Evolutionary conservation across 257 asterid genomes (phyloP).

Genomic region (Rehmannia glutinosa): DNA sequence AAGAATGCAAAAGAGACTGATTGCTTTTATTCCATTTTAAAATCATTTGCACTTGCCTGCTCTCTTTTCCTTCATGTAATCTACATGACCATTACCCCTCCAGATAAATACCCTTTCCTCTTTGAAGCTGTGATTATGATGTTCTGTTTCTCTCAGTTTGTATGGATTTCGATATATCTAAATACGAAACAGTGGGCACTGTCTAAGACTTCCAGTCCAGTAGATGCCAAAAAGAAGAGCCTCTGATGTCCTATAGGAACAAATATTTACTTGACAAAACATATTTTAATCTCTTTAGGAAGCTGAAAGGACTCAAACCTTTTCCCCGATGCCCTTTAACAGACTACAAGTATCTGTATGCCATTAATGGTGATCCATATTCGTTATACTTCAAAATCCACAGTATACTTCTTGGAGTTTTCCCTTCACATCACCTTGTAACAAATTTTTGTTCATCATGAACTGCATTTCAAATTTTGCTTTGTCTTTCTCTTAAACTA

Average conservation of each 20-base stretch:
- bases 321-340: too few relatives aligned
- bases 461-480: background rate
- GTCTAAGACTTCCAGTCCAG: conserved; percentile 26
- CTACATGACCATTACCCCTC: conserved; percentile 70
- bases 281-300: background rate
- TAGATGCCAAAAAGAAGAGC: conserved; percentile 45
- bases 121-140: conserved; percentile 89
- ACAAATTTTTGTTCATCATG: background rate
- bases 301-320: background rate
- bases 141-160: conserved; percentile 75
- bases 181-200: conserved; percentile 66
- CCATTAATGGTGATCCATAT: conserved; percentile 12
- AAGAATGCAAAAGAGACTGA: conserved; percentile 27
- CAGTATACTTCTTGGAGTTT: background rate
- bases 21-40: conserved; percentile 23
- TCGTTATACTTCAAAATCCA: background rate
- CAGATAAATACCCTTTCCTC: conserved; percentile 72
- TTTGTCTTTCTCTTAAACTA: background rate
- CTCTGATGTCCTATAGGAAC: conserved; percentile 31
- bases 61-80: conserved; percentile 58
- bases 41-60: conserved; percentile 39
- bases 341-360: too few relatives aligned
- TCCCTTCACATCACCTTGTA: background rate
- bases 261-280: background rate
- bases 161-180: conserved; percentile 41